Base-by-base conservation (phyloP, 108 stramenopile species). In the Schizochytrium sp. region DNA sequence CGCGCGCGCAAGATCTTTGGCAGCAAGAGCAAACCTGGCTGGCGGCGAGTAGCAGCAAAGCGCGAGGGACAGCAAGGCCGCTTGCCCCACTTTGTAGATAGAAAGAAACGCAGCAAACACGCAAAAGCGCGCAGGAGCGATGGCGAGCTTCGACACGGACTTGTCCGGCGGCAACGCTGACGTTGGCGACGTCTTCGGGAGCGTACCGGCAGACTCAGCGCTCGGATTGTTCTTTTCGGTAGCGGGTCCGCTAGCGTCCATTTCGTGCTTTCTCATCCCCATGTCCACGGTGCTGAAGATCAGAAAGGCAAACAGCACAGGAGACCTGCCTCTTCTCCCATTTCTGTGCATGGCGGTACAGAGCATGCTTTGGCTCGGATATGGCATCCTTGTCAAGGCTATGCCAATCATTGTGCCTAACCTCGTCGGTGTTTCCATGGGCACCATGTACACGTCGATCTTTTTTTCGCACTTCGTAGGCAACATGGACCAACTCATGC, bases 261-360 rank as follows among this genome's bases (percentile, higher is more conserved):
- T 83, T 1, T 47, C 76, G n/a, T 83, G 76, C 51, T 83, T 83
- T 34, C 48, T 83, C 3, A 53, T 83, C 2, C 76, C 76, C 19
- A 53, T 47, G 23, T 83, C 51, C 19, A 83, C 76, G 76, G 76
- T 53, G 51, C 12, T 21, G 4, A 21, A 83, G 51, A 83, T 83
- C n/a, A 12, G 45, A 6, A 83, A 53, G 76, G 28, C n/a, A 6
- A 83, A 83, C 16, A 25, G 43, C 18, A 83, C 76, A 6, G 76
- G 48, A 12, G 45, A 47, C 23, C 51, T 83, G 43, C 76, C 76
- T 14, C 48, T 83, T 12, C 23, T 83, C 19, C 76, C 76, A 2
- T 83, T 83, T 23, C 28, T 83, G 51, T 53, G 76, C 76, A 83
- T 83, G 76, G 76, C 48, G n/a, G 51, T 53, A 23, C 76, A 83